A percentile compares a stretch with the other conserved stretches of the same genome.
phyloP scores from a whole-genome alignment of 805 yeast species.

The Ogataea minuta region DNA sequence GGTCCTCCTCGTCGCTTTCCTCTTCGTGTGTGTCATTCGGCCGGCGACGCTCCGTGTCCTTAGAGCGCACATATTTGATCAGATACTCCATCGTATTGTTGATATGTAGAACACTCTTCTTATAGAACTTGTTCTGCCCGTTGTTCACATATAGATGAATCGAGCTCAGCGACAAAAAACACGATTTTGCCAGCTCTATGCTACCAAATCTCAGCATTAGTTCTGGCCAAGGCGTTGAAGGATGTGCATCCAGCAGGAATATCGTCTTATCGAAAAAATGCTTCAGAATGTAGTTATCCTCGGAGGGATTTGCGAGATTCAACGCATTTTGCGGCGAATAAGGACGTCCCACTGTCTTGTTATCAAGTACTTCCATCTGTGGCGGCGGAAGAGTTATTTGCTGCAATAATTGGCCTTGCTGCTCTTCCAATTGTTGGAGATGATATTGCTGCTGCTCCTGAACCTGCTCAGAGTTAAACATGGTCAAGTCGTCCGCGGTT shows the following conservation, averaged over 20 bases:
- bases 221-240: conserved; percentile 61
- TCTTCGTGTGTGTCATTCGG: conserved; percentile 3
- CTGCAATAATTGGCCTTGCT: conserved; percentile 22
- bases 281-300: conserved; percentile 53
- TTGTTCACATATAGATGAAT: conserved; percentile 56
- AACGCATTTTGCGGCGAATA: conserved; percentile 8
- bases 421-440: conserved; percentile 18
- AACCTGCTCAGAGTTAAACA: conserved; percentile 17
- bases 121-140: conserved; percentile 51
- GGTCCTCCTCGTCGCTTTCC: conserved; percentile 11
- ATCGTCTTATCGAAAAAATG: conserved; percentile 55
- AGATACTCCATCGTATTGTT: conserved; percentile 56
- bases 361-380: conserved; percentile 6
- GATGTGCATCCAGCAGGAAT: conserved; percentile 57
- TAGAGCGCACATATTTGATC: conserved; percentile 41
- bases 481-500: conserved; percentile 19
- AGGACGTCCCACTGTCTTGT: conserved; percentile 1
- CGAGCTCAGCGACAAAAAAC: conserved; percentile 55
- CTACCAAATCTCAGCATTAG: conserved; percentile 56
- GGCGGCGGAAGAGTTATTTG: conserved; percentile 15
- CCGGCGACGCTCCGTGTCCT: conserved; percentile 19
- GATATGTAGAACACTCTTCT: conserved; percentile 51
- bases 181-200: conserved; percentile 54
- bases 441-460: conserved; percentile 19
- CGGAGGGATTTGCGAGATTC: conserved; percentile 33